Evolutionary conservation across 2,329 filamentous ascomycete genomes (phyloP), one percentile per base, ranked within the genome.

Genomic region (Fusarium tupiense): DNA sequence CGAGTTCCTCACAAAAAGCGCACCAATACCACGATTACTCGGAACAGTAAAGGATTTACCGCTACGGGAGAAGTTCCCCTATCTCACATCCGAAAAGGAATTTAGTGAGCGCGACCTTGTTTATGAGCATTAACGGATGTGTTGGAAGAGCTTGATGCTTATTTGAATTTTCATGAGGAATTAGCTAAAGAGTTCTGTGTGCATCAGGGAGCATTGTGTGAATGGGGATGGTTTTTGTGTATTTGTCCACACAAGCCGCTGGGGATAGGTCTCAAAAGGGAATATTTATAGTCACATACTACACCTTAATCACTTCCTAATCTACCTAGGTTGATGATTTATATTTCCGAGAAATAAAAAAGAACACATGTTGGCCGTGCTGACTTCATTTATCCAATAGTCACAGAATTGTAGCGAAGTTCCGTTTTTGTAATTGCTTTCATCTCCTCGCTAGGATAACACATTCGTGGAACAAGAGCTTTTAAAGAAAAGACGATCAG

Each of bases 1-100:
- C 19, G 64, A 76, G 20, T 79, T 79, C 43, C 40, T 73, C 19
- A 59, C 38, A 3, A 56, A 66, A 10, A 64, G 57, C 14, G 53
- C 62, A 13, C 19, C 46, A 10, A 37, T 58, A n/a, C 54, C 64
- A 19, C 49, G 58, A 3, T 31, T 75, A 7, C 43, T 78, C 17
- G 74, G 69, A 43, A 17, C 67, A 11, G 65, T 63, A 9, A 73
- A 58, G 22, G 61, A 70, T 10, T 47, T 62, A 4, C 71, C 77
- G 16, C 35, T 73, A n/a, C 61, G 71, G 58, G 74, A 77, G n/a
- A 41, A 46, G 13, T 67, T 67, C 40, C 43, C 54, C 20, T 70
- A 50, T 50, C 29, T 40, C n/a, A 67, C 62, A 22, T 59, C 60
- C 13, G 68, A 50, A 40, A 56, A 56, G 44, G 44, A 64, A 41